Evolutionary conservation across 2,329 filamentous ascomycete species (phyloP).

Genomic region (Botryosphaeria agaves): DNA sequence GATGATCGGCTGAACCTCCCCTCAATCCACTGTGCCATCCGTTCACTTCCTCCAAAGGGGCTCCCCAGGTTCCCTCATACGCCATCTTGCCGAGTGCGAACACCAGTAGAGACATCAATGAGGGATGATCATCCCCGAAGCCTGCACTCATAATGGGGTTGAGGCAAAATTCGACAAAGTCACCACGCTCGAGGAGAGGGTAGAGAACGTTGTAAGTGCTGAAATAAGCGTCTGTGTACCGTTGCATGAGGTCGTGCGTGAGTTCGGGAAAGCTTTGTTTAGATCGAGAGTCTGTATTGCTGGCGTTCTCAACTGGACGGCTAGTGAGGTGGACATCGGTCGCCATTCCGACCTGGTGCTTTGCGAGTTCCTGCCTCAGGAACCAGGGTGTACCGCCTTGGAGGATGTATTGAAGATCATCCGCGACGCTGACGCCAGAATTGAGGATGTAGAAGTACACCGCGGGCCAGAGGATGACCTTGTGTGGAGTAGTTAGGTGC

Average conservation of each 20-base stretch:
- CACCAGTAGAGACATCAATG: conserved; percentile 38
- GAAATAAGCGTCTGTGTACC: conserved; percentile 38
- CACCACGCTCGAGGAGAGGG: conserved; percentile 40
- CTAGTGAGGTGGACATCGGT: too few species aligned
- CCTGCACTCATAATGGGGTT: conserved; percentile 27
- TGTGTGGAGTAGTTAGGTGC: conserved; percentile 27
- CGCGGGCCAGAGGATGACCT: conserved; percentile 31
- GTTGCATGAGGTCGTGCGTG: conserved; percentile 32
- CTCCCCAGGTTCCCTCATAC: conserved; percentile 30
- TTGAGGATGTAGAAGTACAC: conserved; percentile 19
- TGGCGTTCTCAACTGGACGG: conserved; percentile 3
- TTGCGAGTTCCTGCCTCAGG: conserved; percentile 15
- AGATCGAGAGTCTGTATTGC: too few species aligned
- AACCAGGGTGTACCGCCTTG: conserved; percentile 22
- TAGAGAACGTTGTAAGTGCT: conserved; percentile 41
- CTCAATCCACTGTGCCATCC: conserved; percentile 33
- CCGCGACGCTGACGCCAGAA: conserved; percentile 14
- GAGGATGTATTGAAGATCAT: conserved; percentile 17
- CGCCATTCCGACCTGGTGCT: conserved; percentile 11
- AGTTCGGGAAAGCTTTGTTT: conserved; percentile 16
- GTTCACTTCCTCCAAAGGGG: conserved; percentile 26
- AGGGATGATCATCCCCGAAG: conserved; percentile 31
- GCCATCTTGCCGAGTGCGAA: conserved; percentile 42
- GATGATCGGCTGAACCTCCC: conserved; percentile 30
- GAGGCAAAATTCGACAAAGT: conserved; percentile 32